Evolutionary conservation across 2,329 filamentous ascomycete species (phyloP), one percentile per base, ranked within the genome.

Genomic region (Curvularia sp.): DNA sequence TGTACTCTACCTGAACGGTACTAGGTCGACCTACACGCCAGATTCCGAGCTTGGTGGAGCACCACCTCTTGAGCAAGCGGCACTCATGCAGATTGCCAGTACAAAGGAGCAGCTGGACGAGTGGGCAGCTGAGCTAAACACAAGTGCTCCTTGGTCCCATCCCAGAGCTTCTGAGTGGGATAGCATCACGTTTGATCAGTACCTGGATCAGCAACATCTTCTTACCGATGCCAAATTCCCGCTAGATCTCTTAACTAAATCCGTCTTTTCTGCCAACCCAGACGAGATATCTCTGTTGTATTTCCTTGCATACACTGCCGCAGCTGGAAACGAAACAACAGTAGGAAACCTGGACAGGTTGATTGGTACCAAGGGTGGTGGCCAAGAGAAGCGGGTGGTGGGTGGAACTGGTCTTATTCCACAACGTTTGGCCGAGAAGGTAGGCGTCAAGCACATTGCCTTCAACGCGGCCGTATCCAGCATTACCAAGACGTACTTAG

Each of bases 351-450:
- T 70, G 1, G 52, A 52, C 9, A 54, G 66, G 10, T 46, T 71
- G 1, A 45, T 58, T 4, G 54, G 53, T 0, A 59, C 64, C 3
- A 34, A 59, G 3, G 53, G 49, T 36, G 67, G 62, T 9, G 67
- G 41, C 2, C 69, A 71, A 30, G 61, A 70, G 34, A 48, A 49
- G 41, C 61, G 69, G 28, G 65, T 69, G 6, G 59, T 60, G 4
- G 67, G 67, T 10, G 69, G 69, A 1, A 71, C 66, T 0, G 65
- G 65, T 1, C 52, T 68, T 3, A 69, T 70, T n/a, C 63, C 61
- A 8, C 36, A 55, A 19, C 54, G 55, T 1, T 54, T 70, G 2
- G 68, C 64, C 15, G 55, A 61, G 2, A 61, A 52, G 18, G 32
- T 68, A 5, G 66, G 68, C 9, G 45, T 36, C 2, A 34, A 66